These are phyloP conservation scores for Neurospora sp. DNA, from an alignment of 495 filamentous ascomycete genomes.

Conservation along the genomic window DNA sequence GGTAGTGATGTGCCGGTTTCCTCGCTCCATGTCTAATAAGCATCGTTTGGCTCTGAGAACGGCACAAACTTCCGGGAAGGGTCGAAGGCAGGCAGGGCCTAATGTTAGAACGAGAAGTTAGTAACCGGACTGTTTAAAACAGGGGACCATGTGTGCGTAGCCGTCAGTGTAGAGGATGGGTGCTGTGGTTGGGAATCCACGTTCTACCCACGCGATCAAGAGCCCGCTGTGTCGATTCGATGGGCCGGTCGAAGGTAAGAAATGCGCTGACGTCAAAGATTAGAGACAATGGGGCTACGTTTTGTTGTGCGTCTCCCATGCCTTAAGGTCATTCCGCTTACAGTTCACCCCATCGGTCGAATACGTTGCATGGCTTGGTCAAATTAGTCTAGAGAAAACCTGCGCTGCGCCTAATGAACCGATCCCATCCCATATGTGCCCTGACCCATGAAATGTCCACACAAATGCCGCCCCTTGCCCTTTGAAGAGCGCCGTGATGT, in stretches of 20 bases:
- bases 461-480: not conserved
- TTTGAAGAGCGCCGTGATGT: not conserved
- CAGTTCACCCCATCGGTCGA: not conserved
- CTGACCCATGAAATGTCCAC: not conserved
- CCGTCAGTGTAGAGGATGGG: too few species aligned
- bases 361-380: not conserved
- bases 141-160: too few species aligned
- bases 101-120: too few species aligned
- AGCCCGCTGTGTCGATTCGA: not conserved
- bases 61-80: too few species aligned
- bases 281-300: not conserved
- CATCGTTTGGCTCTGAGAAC: too few species aligned
- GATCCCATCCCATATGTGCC: not conserved
- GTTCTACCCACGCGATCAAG: not conserved
- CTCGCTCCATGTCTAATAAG: too few species aligned
- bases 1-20: too few species aligned
- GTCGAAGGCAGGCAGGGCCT: too few species aligned
- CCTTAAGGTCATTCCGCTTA: fast-evolving
- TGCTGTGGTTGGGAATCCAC: not conserved
- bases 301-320: not conserved
- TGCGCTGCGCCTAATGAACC: not conserved
- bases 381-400: not conserved
- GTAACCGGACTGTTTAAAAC: too few species aligned
- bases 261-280: not conserved
- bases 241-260: not conserved